Evolutionary conservation across 2,329 filamentous ascomycete genomes (phyloP).

Genomic region (Clonostachys solani): DNA sequence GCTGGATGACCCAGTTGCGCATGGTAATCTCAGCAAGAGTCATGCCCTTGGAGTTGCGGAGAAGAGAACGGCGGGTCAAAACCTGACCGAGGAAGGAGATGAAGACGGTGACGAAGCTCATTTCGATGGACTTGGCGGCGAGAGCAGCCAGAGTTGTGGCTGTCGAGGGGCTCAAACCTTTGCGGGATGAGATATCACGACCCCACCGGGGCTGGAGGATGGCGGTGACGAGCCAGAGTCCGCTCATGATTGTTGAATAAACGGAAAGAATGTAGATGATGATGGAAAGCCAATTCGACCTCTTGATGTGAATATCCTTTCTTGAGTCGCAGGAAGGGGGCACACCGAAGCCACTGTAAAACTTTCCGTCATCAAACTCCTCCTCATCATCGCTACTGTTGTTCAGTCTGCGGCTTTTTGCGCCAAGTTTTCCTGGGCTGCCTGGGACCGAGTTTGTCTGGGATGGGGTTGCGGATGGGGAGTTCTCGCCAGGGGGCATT

Average conservation of each 20-base stretch:
- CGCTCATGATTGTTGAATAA: conserved; percentile 61
- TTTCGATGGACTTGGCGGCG: conserved; percentile 71
- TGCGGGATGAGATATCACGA: conserved; percentile 45
- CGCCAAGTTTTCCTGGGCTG: too few species aligned
- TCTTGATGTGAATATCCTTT: conserved; percentile 19
- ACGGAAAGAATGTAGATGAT: conserved; percentile 45
- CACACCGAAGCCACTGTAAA: conserved; percentile 24
- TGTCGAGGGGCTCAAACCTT: conserved; percentile 53
- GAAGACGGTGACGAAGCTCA: conserved; percentile 74
- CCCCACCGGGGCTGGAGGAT: conserved; percentile 61
- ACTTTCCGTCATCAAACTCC: conserved; percentile 15
- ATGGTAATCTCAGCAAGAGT: conserved; percentile 75
- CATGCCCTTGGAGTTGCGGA: conserved; percentile 56
- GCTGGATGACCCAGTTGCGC: conserved; percentile 70
- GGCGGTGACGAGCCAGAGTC: conserved; percentile 61
- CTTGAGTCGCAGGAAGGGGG: conserved; percentile 24
- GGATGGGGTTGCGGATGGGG: too few species aligned
- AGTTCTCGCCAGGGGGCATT: too few species aligned
- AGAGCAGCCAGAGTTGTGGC: conserved; percentile 66
- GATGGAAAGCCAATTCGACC: conserved; percentile 43
- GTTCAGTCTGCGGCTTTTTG: not conserved
- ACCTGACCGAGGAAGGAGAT: conserved; percentile 73
- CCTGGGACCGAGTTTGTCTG: too few species aligned
- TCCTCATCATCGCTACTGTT: not conserved
- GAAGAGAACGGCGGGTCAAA: conserved; percentile 64